Evolutionary conservation across 371 early-diverging fungal genomes (phyloP).

Genomic region (Syncephalastrum racemosum): DNA sequence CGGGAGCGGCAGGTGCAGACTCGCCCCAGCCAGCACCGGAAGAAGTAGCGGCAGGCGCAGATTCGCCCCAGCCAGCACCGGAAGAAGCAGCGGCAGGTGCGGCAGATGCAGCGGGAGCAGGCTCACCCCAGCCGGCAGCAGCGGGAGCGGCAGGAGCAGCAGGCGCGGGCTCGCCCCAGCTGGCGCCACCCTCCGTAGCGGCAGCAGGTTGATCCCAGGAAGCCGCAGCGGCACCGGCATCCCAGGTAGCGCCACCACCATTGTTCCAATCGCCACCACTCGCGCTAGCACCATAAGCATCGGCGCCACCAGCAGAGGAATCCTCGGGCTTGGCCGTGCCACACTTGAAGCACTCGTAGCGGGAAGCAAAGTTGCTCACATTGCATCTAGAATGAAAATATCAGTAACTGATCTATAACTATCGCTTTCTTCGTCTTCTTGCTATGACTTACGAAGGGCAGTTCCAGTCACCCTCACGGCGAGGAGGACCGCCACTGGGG

Average conservation of each 20-base stretch:
- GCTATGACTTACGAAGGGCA: slow-evolving; percentile 33
- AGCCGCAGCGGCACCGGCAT: slow-evolving; percentile 18
- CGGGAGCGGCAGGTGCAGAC: slow-evolving; percentile 15
- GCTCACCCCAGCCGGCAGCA: slow-evolving; percentile 18
- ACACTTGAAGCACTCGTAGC: slow-evolving; percentile 38
- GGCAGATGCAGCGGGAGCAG: slow-evolving; percentile 20
- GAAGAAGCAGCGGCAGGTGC: slow-evolving; percentile 20
- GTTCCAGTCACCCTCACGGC: slow-evolving; percentile 39
- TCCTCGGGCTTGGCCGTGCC: slow-evolving; percentile 26
- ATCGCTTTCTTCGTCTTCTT: slow-evolving; percentile 2
- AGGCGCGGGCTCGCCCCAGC: slow-evolving; percentile 17
- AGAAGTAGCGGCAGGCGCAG: slow-evolving; percentile 28
- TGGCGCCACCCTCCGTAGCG: slow-evolving; percentile 18
- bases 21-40: slow-evolving; percentile 20
- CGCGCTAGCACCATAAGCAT: too few species aligned
- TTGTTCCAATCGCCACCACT: neutral
- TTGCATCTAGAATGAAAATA: slow-evolving; percentile 30
- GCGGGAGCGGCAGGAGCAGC: slow-evolving; percentile 16
- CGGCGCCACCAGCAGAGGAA: too few species aligned
- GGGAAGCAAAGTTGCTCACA: slow-evolving; percentile 30
- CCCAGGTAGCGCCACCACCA: slow-evolving; percentile 30
- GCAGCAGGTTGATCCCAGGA: slow-evolving; percentile 25
- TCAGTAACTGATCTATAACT: slow-evolving; percentile 19
- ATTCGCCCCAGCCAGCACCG: slow-evolving; percentile 25
- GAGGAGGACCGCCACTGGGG: slow-evolving; percentile 13